Evolutionary conservation across 208 protist genomes (phyloP), one percentile per base, ranked within the genome.

Genomic region (Plasmodiophora brassicae): DNA sequence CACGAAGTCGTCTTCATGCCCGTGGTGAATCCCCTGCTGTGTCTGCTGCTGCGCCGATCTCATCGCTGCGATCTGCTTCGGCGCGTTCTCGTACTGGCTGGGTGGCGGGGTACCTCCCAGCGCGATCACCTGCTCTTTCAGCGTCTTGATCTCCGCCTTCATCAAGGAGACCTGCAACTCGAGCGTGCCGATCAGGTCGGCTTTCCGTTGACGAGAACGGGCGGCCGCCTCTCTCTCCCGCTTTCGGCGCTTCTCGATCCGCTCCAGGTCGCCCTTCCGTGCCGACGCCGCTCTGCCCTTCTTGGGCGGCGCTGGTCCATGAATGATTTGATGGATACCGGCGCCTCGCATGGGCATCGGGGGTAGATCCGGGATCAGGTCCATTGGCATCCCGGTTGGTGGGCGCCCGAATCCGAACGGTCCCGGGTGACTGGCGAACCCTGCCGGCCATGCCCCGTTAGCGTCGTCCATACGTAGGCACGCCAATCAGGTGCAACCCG

Each of bases 291-390:
- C 32, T 78, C 41, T 78, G 5, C 65, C 65, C 65, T 32, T 78
- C n/a, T 78, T 78, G n/a, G 65, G 65, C 65, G 41, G 32, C 5
- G 65, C 10, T n/a, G n/a, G n/a, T 5, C 65, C 65, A 78, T 78
- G 65, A 38, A 78, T 78, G 5, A 78, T 78, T 38, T 78, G 65
- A 32, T 78, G 65, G 5, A 78, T 78, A 5, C 65, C 65, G 20
- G 10, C 14, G 25, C 25, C 25, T 28, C 25, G 50, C 65, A 78
- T 78, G 32, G 65, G 65, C 65, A 78, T 78, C 65, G 65, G 65
- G 20, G 65, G 65, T 32, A 78, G 41, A 78, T 78, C 65, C n/a
- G 65, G 65, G n/a, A 78, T 78, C 65, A 78, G 32, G 41, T 78
- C 65, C 65, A 78, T 78, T 36, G 5, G 65, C 65, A 78, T 32